Evolutionary conservation across 2,329 filamentous ascomycete genomes (phyloP), one percentile per base, ranked within the genome.

Genomic region (Fonsecaea pedrosoi): DNA sequence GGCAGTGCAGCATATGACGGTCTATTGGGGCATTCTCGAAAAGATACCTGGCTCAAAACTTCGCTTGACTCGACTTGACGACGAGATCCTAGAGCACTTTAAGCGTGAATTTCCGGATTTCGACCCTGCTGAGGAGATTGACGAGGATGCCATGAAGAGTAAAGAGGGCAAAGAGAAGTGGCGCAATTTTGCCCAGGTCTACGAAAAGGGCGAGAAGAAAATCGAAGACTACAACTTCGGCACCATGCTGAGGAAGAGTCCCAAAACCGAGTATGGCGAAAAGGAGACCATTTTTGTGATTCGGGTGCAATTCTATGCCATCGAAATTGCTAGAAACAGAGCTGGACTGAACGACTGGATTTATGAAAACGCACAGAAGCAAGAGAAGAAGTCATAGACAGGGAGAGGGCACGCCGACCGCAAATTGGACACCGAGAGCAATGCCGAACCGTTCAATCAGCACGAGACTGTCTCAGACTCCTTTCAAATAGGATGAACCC

Each of bases 181-280:
- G 95, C 89, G 95, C 75, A 91, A 90, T 71, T 99, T 97, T 82
- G 91, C 97, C 86, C 94, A 91, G 85, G 83, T 85, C 69, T 99
- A 97, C 79, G 93, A 98, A 82, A 94, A 96, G 80, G 70, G 70
- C 59, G 69, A 72, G 10, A 69, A 72, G 42, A 94, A 87, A 81
- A 84, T 99, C n/a, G 90, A 95, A 70, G 96, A 99, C 81, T 99
- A 89, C 85, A 99, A 97, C 84, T 99, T 97, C 79, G 95, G 95
- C 64, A 97, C 95, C 38, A 94, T 99, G 86, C 79, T 99, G 74
- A 88, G 95, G 65, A 85, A 87, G 65, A 91, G 86, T 75, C 86
- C 92, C 42, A 92, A 91, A 74, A 87, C 80, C 61, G 94, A 97
- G 79, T 98, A 99, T 78, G 92, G 90, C 61, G 85, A 96, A 81